These are phyloP conservation scores for Yamadazyma mexicana DNA, from an alignment of 1,139 yeast species.

Conservation along the genomic window DNA sequence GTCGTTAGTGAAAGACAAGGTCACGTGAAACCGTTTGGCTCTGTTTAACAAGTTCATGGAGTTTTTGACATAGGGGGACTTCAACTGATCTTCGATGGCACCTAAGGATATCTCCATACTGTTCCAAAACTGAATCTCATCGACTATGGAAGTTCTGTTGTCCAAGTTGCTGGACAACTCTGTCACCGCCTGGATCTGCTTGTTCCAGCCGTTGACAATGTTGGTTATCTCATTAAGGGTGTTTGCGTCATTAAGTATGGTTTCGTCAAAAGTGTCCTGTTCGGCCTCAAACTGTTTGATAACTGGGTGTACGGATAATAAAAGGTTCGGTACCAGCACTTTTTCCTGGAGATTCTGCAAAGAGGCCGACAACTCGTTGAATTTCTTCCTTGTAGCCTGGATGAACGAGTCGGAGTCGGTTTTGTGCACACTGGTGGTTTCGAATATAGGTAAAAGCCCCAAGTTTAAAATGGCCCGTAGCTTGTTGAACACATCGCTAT, in stretches of 20 bases:
- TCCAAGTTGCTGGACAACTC: slow-evolving; percentile 25
- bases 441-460: slow-evolving; percentile 43
- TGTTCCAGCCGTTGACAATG: slow-evolving; percentile 73
- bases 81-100: slow-evolving; percentile 58
- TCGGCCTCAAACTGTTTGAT: slow-evolving; percentile 33
- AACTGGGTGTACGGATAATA: slow-evolving; percentile 52
- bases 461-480: slow-evolving; percentile 57
- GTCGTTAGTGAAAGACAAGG: slow-evolving; percentile 71
- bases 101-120: slow-evolving; percentile 65
- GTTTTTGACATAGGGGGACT: slow-evolving; percentile 52
- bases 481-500: slow-evolving; percentile 47
- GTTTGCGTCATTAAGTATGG: slow-evolving; percentile 46
- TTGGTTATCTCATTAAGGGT: slow-evolving; percentile 67
- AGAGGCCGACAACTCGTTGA: slow-evolving; percentile 68
- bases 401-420: slow-evolving; percentile 18
- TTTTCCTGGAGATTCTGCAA: slow-evolving; percentile 69
- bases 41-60: slow-evolving; percentile 63
- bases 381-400: slow-evolving; percentile 55
- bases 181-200: slow-evolving; percentile 60
- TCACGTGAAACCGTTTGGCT: slow-evolving; percentile 80
- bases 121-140: slow-evolving; percentile 80
- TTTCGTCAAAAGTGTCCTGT: slow-evolving; percentile 22
- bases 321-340: slow-evolving; percentile 67
- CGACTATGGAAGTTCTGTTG: slow-evolving; percentile 40
- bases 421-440: slow-evolving; percentile 18